phyloP scores from a whole-genome alignment of 2,329 filamentous ascomycete species.

The Verticillium tricorpus region DNA sequence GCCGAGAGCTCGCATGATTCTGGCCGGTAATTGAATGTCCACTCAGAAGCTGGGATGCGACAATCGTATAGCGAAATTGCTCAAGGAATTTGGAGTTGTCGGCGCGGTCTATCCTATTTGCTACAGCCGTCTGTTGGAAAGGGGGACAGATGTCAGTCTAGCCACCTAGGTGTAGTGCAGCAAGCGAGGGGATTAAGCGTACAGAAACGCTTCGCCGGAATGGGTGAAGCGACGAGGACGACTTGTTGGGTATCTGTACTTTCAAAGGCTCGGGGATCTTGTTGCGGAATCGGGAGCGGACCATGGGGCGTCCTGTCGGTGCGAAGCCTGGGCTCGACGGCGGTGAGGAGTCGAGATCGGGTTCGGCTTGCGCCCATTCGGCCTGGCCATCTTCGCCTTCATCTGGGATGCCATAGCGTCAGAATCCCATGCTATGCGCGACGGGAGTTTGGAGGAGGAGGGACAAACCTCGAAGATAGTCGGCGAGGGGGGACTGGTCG shows the following conservation, averaged over 20 bases:
- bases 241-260: constrained; percentile 33
- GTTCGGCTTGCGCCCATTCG: constrained; percentile 41
- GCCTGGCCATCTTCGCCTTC: constrained; percentile 44
- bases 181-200: constrained; percentile 19
- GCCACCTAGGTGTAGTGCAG: background rate
- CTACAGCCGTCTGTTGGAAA: constrained; percentile 57
- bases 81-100: constrained; percentile 86
- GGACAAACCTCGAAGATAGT: constrained; percentile 77
- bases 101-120: constrained; percentile 66
- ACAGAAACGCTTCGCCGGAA: constrained; percentile 49
- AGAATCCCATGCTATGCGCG: constrained; percentile 3
- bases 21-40: constrained; percentile 55
- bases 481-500: constrained; percentile 81
- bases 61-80: constrained; percentile 87
- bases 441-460: constrained; percentile 5
- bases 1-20: constrained; percentile 18
- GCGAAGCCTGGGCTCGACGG: constrained; percentile 50
- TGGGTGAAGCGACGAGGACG: constrained; percentile 36
- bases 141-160: constrained; percentile 13
- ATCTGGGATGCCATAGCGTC: constrained; percentile 25
- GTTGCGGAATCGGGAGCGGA: constrained; percentile 48
- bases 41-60: constrained; percentile 83
- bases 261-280: constrained; percentile 39
- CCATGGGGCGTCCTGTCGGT: constrained; percentile 49
- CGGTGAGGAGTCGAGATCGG: constrained; percentile 36